These are phyloP conservation scores for Eleusine indica DNA, from an alignment of 176 grass and related monocot species.

Conservation along the genomic window DNA sequence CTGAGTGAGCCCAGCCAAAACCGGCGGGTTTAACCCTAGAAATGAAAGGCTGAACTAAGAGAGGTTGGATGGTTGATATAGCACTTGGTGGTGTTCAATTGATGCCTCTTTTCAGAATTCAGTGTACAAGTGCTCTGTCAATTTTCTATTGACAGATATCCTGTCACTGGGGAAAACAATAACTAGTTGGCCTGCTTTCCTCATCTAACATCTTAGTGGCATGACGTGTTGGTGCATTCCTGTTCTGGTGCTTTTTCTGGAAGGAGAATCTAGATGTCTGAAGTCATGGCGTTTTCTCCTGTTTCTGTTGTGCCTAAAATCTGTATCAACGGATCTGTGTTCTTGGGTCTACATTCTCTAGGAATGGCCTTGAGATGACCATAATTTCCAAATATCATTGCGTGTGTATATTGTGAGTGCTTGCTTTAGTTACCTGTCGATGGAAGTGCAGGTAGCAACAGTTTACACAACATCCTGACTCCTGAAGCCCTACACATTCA, in stretches of 20 bases:
- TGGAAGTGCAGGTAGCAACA: too few relatives aligned
- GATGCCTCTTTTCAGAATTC: not conserved
- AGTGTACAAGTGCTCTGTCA: not conserved
- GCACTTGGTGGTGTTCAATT: not conserved
- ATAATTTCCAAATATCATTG: too few relatives aligned
- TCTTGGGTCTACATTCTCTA: too few relatives aligned
- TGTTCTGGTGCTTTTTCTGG: not conserved
- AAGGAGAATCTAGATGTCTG: not conserved
- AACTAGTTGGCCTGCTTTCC: not conserved
- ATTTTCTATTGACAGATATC: not conserved
- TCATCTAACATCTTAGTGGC: not conserved
- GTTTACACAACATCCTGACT: too few relatives aligned
- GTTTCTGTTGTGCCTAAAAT: not conserved
- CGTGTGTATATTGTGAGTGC: too few relatives aligned
- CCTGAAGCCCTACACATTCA: too few relatives aligned
- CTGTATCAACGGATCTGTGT: too few relatives aligned
- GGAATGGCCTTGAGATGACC: too few relatives aligned
- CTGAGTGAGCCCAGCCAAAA: slow-evolving; percentile 53
- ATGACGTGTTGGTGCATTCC: not conserved
- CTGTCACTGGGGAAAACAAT: not conserved
- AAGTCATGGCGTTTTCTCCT: not conserved
- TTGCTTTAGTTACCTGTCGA: not conserved
- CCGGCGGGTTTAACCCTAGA: slow-evolving; percentile 60
- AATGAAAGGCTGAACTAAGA: slow-evolving; percentile 55
- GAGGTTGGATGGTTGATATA: slow-evolving; percentile 22